Base-by-base conservation (phyloP, 2,329 filamentous ascomycete species). In the Paraconiothyrium sp. region DNA sequence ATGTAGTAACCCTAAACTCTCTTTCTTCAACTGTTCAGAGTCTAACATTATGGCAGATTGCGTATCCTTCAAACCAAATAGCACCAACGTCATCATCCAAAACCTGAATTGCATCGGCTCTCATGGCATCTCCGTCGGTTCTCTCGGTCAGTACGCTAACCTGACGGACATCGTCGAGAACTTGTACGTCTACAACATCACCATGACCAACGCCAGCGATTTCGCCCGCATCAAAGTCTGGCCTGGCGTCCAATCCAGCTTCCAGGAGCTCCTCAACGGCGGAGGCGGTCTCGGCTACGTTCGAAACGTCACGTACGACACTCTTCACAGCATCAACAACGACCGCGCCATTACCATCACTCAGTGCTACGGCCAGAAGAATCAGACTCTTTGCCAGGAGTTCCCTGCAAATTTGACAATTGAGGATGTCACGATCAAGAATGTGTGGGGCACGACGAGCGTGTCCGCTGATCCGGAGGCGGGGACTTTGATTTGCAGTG, bases 1-100 rank as follows among this genome's bases (percentile, higher is more conserved):
- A 49, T 13, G 46, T 49, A 32, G 6, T 9, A 13, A 22, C 20
- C 20, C 20, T 37, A 14, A 10, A 1, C 35, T 3, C 35, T 44
- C 3, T 4, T 1, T 3, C 8, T 32, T 13, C 4, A 1, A 30
- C 46, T 30, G 11, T 8, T 14, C 27, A 20, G 11, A 8, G 9
- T 50, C 46, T 49, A 32, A 49, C 13, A 20, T 34, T 11, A 3
- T 10, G 5, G n/a, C 46, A 49, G 88, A 92, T 72, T 92, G 90
- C 62, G 88, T 92, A 13, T 89, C 88, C 0, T 92, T 92, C 83
- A 92, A 92, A 77, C 89, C 89, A n/a, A 92, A 92, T 74, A 88
- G 85, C 68, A 91, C 88, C 47, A 84, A 90, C 65, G 86, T 92
- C 8, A 75, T 92, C 4, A 84, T 92, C 4, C 88, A 92, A 72